Percentiles rank a stretch among this genome's conserved stretches.
phyloP scores from a whole-genome alignment of 805 yeast species.

The Wickerhamiella nectarea region DNA sequence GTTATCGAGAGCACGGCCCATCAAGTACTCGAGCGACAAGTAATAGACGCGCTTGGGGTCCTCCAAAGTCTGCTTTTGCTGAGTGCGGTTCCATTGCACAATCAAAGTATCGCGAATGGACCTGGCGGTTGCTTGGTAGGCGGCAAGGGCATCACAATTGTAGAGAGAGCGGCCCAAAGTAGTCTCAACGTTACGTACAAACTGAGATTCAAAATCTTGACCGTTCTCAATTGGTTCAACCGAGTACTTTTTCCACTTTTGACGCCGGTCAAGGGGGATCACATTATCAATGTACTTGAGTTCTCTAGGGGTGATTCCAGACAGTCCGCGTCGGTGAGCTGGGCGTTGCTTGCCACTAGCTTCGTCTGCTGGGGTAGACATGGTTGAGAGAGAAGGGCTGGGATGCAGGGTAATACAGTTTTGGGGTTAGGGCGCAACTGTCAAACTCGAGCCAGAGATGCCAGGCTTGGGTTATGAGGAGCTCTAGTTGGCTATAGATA shows the following conservation, averaged over 20 bases:
- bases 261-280: constrained; percentile 67
- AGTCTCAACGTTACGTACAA: constrained; percentile 80
- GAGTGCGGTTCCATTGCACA: constrained; percentile 86
- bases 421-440: constrained; percentile 9
- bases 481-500: too few species aligned
- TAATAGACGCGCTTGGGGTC: constrained; percentile 82
- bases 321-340: constrained; percentile 45
- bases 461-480: neutral
- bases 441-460: neutral
- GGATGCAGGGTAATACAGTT: neutral
- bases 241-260: constrained; percentile 61
- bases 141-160: constrained; percentile 85
- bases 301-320: constrained; percentile 86
- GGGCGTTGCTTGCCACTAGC: neutral
- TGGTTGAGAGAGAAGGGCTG: neutral
- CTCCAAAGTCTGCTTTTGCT: constrained; percentile 70
- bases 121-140: constrained; percentile 77
- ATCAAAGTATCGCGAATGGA: constrained; percentile 67
- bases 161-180: constrained; percentile 81
- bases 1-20: constrained; percentile 93
- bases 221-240: constrained; percentile 36
- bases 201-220: constrained; percentile 49
- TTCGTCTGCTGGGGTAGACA: neutral
- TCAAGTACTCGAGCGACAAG: constrained; percentile 71
- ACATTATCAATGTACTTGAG: constrained; percentile 68